Percentiles rank a stretch among this genome's conserved stretches.
Evolutionary conservation across 2,329 filamentous ascomycete species (phyloP).

Genomic region (Fusarium lyarnte): DNA sequence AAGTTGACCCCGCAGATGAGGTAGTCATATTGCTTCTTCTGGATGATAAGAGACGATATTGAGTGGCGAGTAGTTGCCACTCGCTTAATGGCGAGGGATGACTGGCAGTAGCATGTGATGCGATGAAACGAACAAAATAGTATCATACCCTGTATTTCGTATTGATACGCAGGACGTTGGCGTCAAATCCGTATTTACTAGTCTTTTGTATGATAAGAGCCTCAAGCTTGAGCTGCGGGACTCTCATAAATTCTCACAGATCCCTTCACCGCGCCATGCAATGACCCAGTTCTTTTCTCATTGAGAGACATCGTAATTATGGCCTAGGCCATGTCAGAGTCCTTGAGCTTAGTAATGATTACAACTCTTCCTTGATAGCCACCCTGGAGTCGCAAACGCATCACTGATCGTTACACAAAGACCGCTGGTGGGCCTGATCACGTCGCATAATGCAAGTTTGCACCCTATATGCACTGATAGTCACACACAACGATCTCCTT

Average conservation of each 20-base stretch:
- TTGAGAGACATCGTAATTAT: no score
- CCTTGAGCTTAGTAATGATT: not conserved
- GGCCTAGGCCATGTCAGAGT: not conserved
- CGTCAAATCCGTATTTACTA: rapidly evolving
- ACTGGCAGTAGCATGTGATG: not conserved
- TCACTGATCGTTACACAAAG: not conserved
- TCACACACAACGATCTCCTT: not conserved
- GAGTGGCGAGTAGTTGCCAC: not conserved
- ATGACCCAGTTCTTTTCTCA: not conserved
- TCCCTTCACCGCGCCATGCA: rapidly evolving
- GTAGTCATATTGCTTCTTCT: not conserved
- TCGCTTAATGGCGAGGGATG: no score
- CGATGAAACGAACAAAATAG: not conserved
- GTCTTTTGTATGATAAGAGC: rapidly evolving
- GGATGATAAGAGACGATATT: not conserved
- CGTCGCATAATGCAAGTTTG: not conserved
- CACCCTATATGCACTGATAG: not conserved
- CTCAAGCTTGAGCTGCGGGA: rapidly evolving
- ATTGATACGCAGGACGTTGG: rapidly evolving
- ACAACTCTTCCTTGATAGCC: not conserved
- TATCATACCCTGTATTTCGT: not conserved
- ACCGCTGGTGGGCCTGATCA: not conserved
- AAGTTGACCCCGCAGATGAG: not conserved
- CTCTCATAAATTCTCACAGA: not conserved
- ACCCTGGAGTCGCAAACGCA: not conserved